A percentile compares a stretch with the other conserved stretches of the same genome.
Evolutionary conservation across 208 protist genomes (phyloP).

Genomic region (Wallacemonas rigidus): DNA sequence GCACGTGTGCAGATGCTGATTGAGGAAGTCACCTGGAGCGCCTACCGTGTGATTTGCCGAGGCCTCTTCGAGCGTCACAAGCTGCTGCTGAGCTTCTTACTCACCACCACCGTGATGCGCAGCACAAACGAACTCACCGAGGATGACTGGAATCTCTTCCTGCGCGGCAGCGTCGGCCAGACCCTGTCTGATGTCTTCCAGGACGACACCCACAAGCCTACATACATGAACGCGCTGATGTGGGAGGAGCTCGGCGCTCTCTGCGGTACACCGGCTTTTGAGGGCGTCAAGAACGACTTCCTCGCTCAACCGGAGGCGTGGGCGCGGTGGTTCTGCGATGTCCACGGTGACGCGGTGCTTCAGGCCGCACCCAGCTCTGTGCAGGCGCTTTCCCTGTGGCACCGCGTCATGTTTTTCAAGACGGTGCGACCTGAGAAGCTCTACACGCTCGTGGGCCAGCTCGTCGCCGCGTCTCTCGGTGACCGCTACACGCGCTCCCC

Average conservation of each 20-base stretch:
- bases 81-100: slow-evolving; percentile 93
- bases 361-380: slow-evolving; percentile 36
- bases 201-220: slow-evolving; percentile 39
- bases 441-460: slow-evolving; percentile 59
- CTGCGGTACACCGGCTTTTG: slow-evolving; percentile 78
- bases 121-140: slow-evolving; percentile 50
- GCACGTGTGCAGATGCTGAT: slow-evolving; percentile 73
- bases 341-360: slow-evolving; percentile 76
- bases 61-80: slow-evolving; percentile 95
- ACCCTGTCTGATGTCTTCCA: slow-evolving; percentile 28
- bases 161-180: slow-evolving; percentile 75
- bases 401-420: slow-evolving; percentile 86
- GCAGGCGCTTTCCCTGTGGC: slow-evolving; percentile 65
- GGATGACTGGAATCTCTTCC: slow-evolving; percentile 86
- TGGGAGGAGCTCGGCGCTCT: slow-evolving; percentile 94
- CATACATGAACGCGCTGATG: slow-evolving; percentile 87
- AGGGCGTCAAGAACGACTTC: slow-evolving; percentile 77
- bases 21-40: slow-evolving; percentile 78
- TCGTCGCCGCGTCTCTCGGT: slow-evolving; percentile 75
- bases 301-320: slow-evolving; percentile 59
- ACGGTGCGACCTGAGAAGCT: slow-evolving; percentile 85
- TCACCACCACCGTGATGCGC: slow-evolving; percentile 81
- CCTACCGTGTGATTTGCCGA: slow-evolving; percentile 92
- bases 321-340: slow-evolving; percentile 81
- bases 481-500: slow-evolving; percentile 82